phyloP scores from a whole-genome alignment of 768 basidiomycete genomes.

The Steccherinum ochraceum region DNA sequence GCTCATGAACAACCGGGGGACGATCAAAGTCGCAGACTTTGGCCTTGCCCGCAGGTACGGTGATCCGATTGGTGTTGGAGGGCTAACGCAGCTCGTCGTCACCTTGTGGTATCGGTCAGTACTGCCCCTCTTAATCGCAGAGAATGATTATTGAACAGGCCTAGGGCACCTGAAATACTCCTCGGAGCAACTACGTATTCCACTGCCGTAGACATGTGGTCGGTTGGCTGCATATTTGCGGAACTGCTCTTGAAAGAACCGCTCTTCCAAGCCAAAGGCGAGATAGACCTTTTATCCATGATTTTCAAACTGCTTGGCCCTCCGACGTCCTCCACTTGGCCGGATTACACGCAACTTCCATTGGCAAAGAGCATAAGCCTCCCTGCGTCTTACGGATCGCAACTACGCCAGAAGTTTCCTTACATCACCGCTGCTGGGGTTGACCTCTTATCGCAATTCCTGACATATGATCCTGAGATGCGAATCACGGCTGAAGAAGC shows the following conservation, averaged over 20 bases:
- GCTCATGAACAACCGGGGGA: constrained; percentile 98
- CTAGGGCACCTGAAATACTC: constrained; percentile 90
- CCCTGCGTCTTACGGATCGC: constrained; percentile 66
- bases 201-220: constrained; percentile 98
- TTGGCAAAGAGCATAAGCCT: constrained; percentile 73
- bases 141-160: too few relatives aligned
- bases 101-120: constrained; percentile 97
- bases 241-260: constrained; percentile 94
- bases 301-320: constrained; percentile 94
- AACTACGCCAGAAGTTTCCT: constrained; percentile 81
- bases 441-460: constrained; percentile 72
- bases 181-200: constrained; percentile 91
- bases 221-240: constrained; percentile 97
- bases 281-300: constrained; percentile 87
- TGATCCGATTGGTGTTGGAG: constrained; percentile 93
- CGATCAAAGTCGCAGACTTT: constrained; percentile 98
- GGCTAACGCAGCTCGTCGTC: constrained; percentile 96
- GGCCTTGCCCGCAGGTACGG: constrained; percentile 94
- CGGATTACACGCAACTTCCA: constrained; percentile 73
- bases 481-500: constrained; percentile 90
- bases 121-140: not conserved
- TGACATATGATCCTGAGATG: constrained; percentile 85
- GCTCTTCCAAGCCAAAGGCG: constrained; percentile 94
- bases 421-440: constrained; percentile 80
- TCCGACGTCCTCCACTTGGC: constrained; percentile 86